A percentile compares a stretch with the other conserved stretches of the same genome.
Evolutionary conservation across 2,329 filamentous ascomycete species (phyloP).

Genomic region (Whalleya microplaca): DNA sequence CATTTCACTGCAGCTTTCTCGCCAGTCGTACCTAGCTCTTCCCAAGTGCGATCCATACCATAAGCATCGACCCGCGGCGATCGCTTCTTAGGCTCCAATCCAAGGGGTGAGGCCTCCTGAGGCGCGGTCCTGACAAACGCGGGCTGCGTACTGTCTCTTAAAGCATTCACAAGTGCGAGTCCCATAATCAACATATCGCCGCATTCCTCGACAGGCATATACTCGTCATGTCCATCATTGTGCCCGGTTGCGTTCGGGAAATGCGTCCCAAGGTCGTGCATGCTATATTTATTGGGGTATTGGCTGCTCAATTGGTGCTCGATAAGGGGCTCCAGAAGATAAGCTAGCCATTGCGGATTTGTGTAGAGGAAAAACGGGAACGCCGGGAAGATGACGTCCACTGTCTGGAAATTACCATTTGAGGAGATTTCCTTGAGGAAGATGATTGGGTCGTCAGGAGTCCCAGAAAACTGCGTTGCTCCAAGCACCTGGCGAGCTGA

Average conservation of each 20-base stretch:
- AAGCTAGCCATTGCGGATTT: conserved; percentile 79
- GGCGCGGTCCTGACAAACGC: conserved; percentile 57
- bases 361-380: conserved; percentile 89
- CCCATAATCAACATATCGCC: conserved; percentile 81
- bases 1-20: conserved; percentile 46
- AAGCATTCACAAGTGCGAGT: conserved; percentile 74
- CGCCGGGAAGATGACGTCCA: conserved; percentile 85
- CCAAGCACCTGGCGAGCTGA: conserved; percentile 81
- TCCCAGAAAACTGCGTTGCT: conserved; percentile 75
- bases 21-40: conserved; percentile 49
- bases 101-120: conserved; percentile 20
- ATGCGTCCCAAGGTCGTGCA: conserved; percentile 74
- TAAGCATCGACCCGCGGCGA: conserved; percentile 30
- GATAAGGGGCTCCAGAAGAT: conserved; percentile 77
- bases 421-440: conserved; percentile 88
- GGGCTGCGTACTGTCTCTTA: conserved; percentile 63
- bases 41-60: conserved; percentile 65
- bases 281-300: conserved; percentile 81
- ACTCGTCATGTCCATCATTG: conserved; percentile 68
- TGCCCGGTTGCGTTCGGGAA: conserved; percentile 81
- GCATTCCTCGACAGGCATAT: conserved; percentile 77
- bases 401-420: conserved; percentile 83
- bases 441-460: conserved; percentile 70
- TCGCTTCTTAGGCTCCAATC: conserved; percentile 16
- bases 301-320: conserved; percentile 83